Base-by-base conservation (phyloP, 306 rosid species). In the Glycine soja region DNA sequence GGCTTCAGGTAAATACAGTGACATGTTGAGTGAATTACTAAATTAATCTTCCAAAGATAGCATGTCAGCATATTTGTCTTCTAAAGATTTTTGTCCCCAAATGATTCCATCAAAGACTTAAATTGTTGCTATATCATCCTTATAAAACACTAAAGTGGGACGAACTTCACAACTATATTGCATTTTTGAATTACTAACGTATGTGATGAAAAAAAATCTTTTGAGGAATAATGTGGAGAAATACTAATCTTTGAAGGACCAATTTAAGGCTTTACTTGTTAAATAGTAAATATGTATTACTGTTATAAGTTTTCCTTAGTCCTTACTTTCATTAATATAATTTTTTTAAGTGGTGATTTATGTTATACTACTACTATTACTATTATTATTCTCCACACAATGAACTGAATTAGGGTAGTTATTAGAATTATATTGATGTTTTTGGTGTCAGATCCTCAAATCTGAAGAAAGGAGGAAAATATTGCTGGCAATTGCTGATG, bases 401-500 rank as follows among this genome's bases (percentile, higher is more conserved):
- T 74, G 66, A 70, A n/a, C 16, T 51, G 59, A 51, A 53, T 69
- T 47, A 75, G 73, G 63, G 9, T 24, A 62, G 48, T 8, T 38
- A 8, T 72, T 12, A 40, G 46, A 46, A 70, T 76, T 67, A 70
- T 36, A n/a, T 66, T 57, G 74, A 18, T 80, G 45, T 67, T 53
- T 82, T 62, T 47, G 61, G 75, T 76, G 13, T 36, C 75, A 95
- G 99, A 90, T 84, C 75, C 85, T 93, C 36, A 68, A 75, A 62
- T 83, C 92, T 64, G 75, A 89, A 68, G 96, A 89, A 50, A 91
- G 99, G 92, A 89, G 78, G 80, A 79, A 87, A 72, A 89, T 95
- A 78, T 86, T 95, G 89, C 77, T 93, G 42, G 91, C 92, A 59
- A 56, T 95, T 16, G 98, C 99, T 86, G 89, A 93, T 73, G 97